A percentile compares a stretch with the other conserved stretches of the same genome.
Conservation (phyloP, 2,329 filamentous ascomycete genomes). For the Plectosphaerella cucumerina region DNA sequence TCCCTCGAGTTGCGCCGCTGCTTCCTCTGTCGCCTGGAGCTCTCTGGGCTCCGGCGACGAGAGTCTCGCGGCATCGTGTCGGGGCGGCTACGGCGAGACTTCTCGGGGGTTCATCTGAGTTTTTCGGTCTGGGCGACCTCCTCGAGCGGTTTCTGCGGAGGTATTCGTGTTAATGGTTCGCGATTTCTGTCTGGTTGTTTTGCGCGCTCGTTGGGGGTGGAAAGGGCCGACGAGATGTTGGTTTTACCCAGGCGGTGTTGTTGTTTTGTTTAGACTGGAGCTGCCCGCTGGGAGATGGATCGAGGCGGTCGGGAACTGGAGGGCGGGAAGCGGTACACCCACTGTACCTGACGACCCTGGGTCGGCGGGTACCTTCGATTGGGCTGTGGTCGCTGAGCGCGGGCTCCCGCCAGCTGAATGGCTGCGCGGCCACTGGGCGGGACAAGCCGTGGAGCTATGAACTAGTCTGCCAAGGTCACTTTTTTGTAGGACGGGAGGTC, state of each 20-base stretch:
- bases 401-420: background rate
- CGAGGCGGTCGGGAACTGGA: background rate
- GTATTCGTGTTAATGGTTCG: background rate
- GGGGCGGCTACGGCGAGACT: no score
- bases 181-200: background rate
- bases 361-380: no score
- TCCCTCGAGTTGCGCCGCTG: slow-evolving; percentile 12
- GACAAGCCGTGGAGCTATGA: slow-evolving; percentile 12
- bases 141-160: background rate
- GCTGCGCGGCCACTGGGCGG: slow-evolving; percentile 1
- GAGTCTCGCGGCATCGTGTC: slow-evolving; percentile 49
- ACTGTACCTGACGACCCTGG: background rate
- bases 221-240: background rate
- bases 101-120: no score
- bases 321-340: background rate
- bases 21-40: slow-evolving; percentile 43
- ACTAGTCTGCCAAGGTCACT: no score
- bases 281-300: background rate
- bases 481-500: background rate
- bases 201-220: background rate
- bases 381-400: no score
- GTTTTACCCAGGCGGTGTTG: slow-evolving; percentile 9
- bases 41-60: slow-evolving; percentile 53
- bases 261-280: slow-evolving; percentile 14
- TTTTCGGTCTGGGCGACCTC: no score